These are phyloP conservation scores for Nitzschia inconspicua DNA, from an alignment of 108 stramenopile species.

Conservation along the genomic window DNA sequence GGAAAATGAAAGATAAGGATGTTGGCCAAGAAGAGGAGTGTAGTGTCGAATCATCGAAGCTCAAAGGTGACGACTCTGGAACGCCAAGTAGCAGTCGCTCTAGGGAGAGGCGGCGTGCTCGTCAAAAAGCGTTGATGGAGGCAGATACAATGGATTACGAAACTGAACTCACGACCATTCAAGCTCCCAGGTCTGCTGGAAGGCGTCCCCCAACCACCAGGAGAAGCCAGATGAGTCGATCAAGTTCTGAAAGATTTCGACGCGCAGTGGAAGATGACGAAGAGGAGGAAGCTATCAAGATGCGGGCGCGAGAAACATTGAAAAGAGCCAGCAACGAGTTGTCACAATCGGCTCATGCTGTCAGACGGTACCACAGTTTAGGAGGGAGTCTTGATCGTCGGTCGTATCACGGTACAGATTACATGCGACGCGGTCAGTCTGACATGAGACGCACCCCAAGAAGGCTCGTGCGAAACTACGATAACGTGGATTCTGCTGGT, in stretches of 20 bases:
- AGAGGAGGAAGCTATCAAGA: conserved; percentile 5
- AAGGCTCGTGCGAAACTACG: conserved; percentile 4
- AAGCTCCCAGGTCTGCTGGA: conserved; percentile 10
- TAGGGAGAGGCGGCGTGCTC: neutral
- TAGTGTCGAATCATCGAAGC: neutral
- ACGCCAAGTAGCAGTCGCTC: neutral
- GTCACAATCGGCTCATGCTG: conserved; percentile 14
- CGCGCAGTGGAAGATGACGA: conserved; percentile 5
- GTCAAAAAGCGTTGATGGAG: neutral
- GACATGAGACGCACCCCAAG: conserved; percentile 19
- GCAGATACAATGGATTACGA: neutral
- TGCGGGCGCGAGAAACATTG: conserved; percentile 1
- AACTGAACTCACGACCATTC: neutral
- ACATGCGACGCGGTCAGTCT: neutral
- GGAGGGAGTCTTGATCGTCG: conserved; percentile 4
- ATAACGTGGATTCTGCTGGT: neutral
- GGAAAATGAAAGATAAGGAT: conserved; percentile 7
- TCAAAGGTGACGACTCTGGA: conserved; percentile 11
- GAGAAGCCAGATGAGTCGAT: conserved; percentile 5
- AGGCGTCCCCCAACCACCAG: neutral
- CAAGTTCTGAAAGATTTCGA: conserved; percentile 14
- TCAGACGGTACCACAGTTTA: conserved; percentile 19
- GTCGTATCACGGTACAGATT: conserved; percentile 19
- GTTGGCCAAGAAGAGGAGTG: conserved; percentile 10
- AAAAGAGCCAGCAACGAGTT: conserved; percentile 7